Conservation (phyloP, 202 grass and related monocot species). For the Panicum virgatum region DNA sequence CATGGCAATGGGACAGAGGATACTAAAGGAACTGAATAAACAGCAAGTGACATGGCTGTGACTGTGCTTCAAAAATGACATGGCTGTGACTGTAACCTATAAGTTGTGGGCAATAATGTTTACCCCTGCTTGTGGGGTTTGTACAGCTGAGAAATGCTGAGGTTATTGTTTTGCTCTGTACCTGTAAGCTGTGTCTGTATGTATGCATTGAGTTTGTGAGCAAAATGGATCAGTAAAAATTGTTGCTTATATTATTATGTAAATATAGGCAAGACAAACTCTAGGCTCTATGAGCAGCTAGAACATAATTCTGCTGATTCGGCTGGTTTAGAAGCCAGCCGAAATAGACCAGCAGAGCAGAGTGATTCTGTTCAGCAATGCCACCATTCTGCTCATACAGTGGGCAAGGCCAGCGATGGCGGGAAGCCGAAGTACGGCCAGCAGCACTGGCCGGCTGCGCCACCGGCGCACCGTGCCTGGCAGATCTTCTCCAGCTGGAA, state of each 20-base stretch:
- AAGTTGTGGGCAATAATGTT: background rate
- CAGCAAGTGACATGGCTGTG: background rate
- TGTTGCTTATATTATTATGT: background rate
- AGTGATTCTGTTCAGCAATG: background rate
- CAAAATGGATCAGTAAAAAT: background rate
- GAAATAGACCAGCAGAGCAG: too few species aligned
- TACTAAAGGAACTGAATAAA: slow-evolving; percentile 5
- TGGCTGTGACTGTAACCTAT: background rate
- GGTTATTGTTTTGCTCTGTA: background rate
- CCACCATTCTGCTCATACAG: slow-evolving; percentile 18
- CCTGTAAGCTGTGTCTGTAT: slow-evolving; percentile 28
- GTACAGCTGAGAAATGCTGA: slow-evolving; percentile 13
- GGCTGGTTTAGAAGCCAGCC: too few species aligned
- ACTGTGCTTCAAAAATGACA: background rate
- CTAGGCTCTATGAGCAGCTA: background rate
- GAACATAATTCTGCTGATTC: background rate
- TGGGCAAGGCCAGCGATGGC: slow-evolving; percentile 44
- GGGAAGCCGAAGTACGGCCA: slow-evolving; percentile 53
- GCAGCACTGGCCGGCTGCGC: slow-evolving; percentile 20
- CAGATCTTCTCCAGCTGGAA: slow-evolving; percentile 48
- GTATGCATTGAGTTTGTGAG: slow-evolving; percentile 5
- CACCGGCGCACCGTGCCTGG: background rate
- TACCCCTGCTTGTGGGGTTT: slow-evolving; percentile 9
- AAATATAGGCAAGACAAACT: background rate
- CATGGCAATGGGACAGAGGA: background rate